A percentile compares a stretch with the other conserved stretches of the same genome.
Evolutionary conservation across 1,284 basidiomycete species (phyloP).

Genomic region (Trametes hirsuta): DNA sequence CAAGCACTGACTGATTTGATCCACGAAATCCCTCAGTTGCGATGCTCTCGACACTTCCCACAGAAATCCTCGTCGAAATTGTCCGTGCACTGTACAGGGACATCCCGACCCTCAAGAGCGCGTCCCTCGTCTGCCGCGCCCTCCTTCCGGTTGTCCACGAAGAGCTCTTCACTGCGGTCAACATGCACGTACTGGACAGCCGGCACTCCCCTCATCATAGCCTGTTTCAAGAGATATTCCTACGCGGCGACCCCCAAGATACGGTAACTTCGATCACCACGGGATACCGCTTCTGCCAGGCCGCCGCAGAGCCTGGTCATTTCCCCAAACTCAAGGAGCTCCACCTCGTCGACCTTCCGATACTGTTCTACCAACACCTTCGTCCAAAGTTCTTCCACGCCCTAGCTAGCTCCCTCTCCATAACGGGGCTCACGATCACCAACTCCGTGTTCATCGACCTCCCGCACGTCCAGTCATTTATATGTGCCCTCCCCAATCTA

Average conservation of each 20-base stretch:
- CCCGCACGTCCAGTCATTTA: constrained; percentile 1
- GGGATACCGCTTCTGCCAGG: not conserved
- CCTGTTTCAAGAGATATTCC: not conserved
- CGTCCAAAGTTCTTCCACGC: not conserved
- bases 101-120: not conserved
- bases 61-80: constrained; percentile 1
- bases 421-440: constrained; percentile 2
- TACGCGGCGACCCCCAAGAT: not conserved
- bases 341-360: not conserved
- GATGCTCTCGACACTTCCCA: not conserved
- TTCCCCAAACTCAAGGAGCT: not conserved
- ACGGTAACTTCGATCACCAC: not conserved
- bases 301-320: not conserved
- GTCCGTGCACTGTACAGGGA: not conserved
- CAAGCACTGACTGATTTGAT: too few relatives aligned
- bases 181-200: not conserved
- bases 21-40: too few relatives aligned
- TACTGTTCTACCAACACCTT: not conserved
- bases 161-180: constrained; percentile 9
- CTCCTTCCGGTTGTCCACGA: constrained; percentile 7
- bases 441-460: constrained; percentile 1
- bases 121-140: not conserved
- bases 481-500: constrained; percentile 1
- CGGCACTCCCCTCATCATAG: not conserved
- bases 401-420: not conserved